Evolutionary conservation across 2,329 filamentous ascomycete genomes (phyloP).

Genomic region (Dissoconium aciculare): DNA sequence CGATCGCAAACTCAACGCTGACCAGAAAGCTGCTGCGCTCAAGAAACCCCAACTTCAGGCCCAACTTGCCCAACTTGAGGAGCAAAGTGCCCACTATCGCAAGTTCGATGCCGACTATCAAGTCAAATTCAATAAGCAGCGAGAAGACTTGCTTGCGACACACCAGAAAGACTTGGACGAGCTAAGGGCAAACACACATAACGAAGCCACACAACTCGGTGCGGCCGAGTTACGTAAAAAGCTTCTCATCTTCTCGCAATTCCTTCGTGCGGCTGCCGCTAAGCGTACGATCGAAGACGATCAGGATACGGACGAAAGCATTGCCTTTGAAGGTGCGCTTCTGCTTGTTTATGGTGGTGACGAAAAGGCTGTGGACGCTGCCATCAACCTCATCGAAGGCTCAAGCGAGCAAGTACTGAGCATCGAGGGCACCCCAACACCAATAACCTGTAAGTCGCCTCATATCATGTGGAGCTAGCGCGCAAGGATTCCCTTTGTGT

Average conservation of each 20-base stretch:
- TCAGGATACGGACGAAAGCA: conserved; percentile 54
- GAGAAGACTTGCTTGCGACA: conserved; percentile 37
- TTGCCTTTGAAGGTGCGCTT: conserved; percentile 66
- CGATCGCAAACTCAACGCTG: conserved; percentile 59
- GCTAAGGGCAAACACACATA: conserved; percentile 22
- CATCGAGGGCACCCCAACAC: conserved; percentile 48
- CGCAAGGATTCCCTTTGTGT: too few species aligned
- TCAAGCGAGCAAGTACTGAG: conserved; percentile 50
- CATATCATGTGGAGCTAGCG: too few species aligned
- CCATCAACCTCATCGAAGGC: conserved; percentile 63
- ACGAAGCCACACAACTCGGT: conserved; percentile 34
- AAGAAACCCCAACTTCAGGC: conserved; percentile 61
- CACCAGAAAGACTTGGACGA: conserved; percentile 45
- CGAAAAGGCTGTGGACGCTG: conserved; percentile 55
- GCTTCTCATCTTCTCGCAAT: conserved; percentile 60
- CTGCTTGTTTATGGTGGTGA: conserved; percentile 68
- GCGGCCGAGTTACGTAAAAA: conserved; percentile 41
- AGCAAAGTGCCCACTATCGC: conserved; percentile 59
- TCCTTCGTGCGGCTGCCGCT: conserved; percentile 64
- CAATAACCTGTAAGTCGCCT: conserved; percentile 52
- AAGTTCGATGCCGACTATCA: conserved; percentile 62
- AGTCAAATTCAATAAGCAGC: conserved; percentile 42
- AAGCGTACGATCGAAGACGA: conserved; percentile 56
- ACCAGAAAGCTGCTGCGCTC: conserved; percentile 61
- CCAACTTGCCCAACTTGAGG: conserved; percentile 55